These are phyloP conservation scores for Fusarium liriodendri DNA, from an alignment of 2,329 filamentous ascomycete genomes.

Conservation along the genomic window DNA sequence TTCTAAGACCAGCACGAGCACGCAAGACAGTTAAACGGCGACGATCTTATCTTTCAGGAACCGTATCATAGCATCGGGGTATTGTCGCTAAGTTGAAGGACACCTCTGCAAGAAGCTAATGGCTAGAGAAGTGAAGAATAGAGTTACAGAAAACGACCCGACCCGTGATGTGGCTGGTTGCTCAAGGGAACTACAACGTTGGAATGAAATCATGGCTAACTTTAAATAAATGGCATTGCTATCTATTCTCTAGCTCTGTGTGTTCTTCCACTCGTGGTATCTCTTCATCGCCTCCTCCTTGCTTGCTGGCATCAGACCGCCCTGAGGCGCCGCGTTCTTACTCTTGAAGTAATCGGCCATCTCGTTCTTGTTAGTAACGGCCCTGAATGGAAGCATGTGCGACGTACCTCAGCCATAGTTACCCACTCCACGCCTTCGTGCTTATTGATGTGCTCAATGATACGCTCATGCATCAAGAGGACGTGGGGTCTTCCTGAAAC, in stretches of 20 bases:
- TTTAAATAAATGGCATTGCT: background rate
- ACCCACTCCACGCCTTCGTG: constrained; percentile 73
- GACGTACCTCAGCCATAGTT: constrained; percentile 68
- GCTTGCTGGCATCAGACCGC: constrained; percentile 69
- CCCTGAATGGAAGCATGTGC: background rate
- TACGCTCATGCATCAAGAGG: constrained; percentile 74
- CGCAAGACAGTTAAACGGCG: no score
- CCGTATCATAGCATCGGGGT: no score
- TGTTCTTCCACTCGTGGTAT: constrained; percentile 31
- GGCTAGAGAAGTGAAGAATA: background rate
- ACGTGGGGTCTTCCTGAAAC: constrained; percentile 78
- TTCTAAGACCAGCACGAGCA: background rate
- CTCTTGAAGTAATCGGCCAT: constrained; percentile 80
- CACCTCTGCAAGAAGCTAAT: background rate
- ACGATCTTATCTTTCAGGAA: no score
- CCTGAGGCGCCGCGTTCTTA: constrained; percentile 67
- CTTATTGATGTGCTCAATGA: constrained; percentile 75
- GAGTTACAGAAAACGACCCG: background rate
- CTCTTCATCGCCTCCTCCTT: constrained; percentile 31
- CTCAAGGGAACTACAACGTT: background rate
- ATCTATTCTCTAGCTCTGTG: constrained; percentile 5
- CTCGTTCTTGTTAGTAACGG: background rate
- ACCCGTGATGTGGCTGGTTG: accelerated
- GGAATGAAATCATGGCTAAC: background rate
- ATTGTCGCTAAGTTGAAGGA: background rate